Conservation (phyloP, 768 basidiomycete genomes). For the Tulasnella sp. region DNA sequence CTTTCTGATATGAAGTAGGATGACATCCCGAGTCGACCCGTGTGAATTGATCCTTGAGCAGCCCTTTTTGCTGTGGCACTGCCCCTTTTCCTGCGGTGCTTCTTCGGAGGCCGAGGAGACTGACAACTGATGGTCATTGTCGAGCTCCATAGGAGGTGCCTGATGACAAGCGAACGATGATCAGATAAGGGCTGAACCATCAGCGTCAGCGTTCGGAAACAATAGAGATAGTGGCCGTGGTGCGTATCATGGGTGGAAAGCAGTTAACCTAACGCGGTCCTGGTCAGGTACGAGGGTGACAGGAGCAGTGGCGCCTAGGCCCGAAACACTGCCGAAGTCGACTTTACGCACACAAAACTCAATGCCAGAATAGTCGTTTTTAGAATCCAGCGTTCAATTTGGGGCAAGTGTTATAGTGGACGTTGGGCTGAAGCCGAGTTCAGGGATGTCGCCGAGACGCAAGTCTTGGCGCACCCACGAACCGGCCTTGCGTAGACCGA, state of each 20-base stretch:
- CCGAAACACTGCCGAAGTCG: not conserved
- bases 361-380: not conserved
- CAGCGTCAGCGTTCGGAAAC: not conserved
- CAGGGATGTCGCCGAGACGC: too few relatives aligned
- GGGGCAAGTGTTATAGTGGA: not conserved
- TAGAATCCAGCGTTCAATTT: not conserved
- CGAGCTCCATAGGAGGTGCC: not conserved
- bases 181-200: not conserved
- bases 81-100: not conserved
- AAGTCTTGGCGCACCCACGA: too few relatives aligned
- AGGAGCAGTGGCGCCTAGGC: not conserved
- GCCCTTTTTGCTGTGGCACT: not conserved
- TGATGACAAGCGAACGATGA: not conserved
- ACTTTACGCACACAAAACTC: not conserved
- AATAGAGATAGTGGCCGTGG: not conserved
- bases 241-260: not conserved
- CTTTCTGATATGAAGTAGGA: not conserved
- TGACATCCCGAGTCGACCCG: not conserved
- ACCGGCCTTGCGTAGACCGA: too few relatives aligned
- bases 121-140: not conserved
- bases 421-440: too few relatives aligned
- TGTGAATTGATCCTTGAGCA: not conserved
- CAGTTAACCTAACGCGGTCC: not conserved
- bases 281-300: not conserved
- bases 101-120: not conserved